phyloP scores from a whole-genome alignment of 2,329 filamentous ascomycete species.

The Claviceps maximensis region DNA sequence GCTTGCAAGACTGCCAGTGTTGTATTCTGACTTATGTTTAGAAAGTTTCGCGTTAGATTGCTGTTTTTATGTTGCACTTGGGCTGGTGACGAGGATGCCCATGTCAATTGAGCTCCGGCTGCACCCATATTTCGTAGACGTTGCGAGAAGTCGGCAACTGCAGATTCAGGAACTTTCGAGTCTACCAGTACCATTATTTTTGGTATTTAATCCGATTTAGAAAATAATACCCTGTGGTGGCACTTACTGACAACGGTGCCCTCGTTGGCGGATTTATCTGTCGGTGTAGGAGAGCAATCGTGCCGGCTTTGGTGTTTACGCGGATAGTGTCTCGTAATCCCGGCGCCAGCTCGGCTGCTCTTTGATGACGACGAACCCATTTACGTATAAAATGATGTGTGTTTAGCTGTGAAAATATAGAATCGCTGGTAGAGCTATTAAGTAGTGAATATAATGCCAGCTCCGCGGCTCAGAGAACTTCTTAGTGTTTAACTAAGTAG shows the following conservation, averaged over 20 bases:
- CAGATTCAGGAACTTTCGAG: not conserved
- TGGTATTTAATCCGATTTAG: not conserved
- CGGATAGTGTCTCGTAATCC: not conserved
- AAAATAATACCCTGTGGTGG: too few species aligned
- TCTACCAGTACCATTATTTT: not conserved
- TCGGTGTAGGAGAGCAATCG: not conserved
- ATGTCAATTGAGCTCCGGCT: not conserved
- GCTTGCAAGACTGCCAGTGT: not conserved
- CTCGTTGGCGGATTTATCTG: not conserved
- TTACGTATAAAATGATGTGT: not conserved
- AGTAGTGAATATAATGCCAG: too few species aligned
- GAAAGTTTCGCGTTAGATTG: not conserved
- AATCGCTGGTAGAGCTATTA: too few species aligned
- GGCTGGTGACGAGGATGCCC: not conserved
- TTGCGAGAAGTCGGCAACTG: not conserved
- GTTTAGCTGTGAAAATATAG: too few species aligned
- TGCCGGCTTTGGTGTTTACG: not conserved
- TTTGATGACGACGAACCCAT: conserved; percentile 5
- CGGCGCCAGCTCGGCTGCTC: not conserved
- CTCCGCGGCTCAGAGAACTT: too few species aligned
- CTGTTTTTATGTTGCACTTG: not conserved
- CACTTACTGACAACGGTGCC: not conserved
- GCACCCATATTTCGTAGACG: not conserved
- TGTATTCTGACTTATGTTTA: not conserved
- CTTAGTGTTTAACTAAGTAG: too few species aligned